Base-by-base conservation (phyloP, 1,284 basidiomycete genomes). In the Naganishia liquefaciens region DNA sequence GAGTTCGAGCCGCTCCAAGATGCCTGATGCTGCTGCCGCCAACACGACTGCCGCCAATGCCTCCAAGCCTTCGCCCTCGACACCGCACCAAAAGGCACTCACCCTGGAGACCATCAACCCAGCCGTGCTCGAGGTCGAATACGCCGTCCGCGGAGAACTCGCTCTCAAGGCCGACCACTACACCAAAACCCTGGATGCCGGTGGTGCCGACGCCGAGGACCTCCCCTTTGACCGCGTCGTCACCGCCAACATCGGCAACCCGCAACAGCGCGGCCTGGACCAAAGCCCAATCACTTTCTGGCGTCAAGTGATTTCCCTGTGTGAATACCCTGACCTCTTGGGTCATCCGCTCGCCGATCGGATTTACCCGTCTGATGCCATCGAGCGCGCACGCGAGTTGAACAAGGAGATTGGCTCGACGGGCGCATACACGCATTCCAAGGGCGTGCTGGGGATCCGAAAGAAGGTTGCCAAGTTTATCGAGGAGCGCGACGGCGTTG, bases 201-300 rank as follows among this genome's bases (percentile, higher is more conserved):
- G 82, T 66, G 80, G 86, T 66, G 80, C 81, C 25, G 68, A 74
- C 7, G 70, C 71, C 21, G 66, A 73, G 11, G 57, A 73, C 23
- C 84, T 98, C 21, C 91, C 93, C 25, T 99, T 98, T 77, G 84
- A 87, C 75, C 87, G 87, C 71, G 84, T 99, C 77, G 93, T 98
- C 76, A 91, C 87, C 27, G 92, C 93, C 70, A 99, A 99, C 81
- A 99, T 99, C 66, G 95, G 95, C 10, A 99, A 99, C 77, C 95
- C 95, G 0, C 95, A 99, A 80, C 95, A 97, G 80, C 88, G 88
- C 75, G 92, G 91, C 0, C 83, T 99, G 50, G 88, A 97, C 77
- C 96, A 99, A 78, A 86, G 88, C 25, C 92, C 94, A 1, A 86
- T 99, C 68, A 97, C 95, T 9, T 99, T 92, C 79, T 86, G 87